phyloP scores from a whole-genome alignment of 179 eudicot species.

The Camellia oleifera region DNA sequence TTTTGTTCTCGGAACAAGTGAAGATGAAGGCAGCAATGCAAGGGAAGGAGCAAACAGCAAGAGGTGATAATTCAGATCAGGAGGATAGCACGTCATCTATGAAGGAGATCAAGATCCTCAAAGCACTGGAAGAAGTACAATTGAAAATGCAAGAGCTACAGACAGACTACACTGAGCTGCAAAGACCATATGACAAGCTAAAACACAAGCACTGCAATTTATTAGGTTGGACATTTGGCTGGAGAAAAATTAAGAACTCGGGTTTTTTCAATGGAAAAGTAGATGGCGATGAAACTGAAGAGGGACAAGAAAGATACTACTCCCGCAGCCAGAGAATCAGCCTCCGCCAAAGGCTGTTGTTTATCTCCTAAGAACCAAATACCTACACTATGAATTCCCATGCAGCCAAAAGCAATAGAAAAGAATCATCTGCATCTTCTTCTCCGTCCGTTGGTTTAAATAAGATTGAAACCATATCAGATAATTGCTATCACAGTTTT shows the following conservation, averaged over 20 bases:
- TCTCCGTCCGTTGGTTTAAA: neutral
- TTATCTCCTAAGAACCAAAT: slow-evolving; percentile 23
- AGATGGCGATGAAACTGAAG: slow-evolving; percentile 34
- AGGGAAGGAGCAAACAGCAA: slow-evolving; percentile 47
- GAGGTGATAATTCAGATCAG: slow-evolving; percentile 41
- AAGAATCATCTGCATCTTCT: neutral
- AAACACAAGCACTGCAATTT: slow-evolving; percentile 31
- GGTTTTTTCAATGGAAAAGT: slow-evolving; percentile 28
- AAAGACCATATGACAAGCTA: slow-evolving; percentile 41
- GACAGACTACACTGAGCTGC: slow-evolving; percentile 52
- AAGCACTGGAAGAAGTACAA: slow-evolving; percentile 57
- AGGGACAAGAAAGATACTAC: slow-evolving; percentile 21
- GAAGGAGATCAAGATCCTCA: slow-evolving; percentile 69
- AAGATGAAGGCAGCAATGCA: slow-evolving; percentile 52
- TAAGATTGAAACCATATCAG: neutral
- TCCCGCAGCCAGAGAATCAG: slow-evolving; percentile 18
- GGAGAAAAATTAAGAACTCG: slow-evolving; percentile 43
- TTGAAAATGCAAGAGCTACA: slow-evolving; percentile 57
- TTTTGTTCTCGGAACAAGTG: slow-evolving; percentile 57
- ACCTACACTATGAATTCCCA: neutral
- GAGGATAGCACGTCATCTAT: slow-evolving; percentile 39
- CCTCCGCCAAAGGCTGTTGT: slow-evolving; percentile 33
- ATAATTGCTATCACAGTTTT: neutral
- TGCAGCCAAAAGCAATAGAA: neutral
- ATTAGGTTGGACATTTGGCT: slow-evolving; percentile 45